Evolutionary conservation across 805 yeast genomes (phyloP).

Genomic region (Starmera amethionina): DNA sequence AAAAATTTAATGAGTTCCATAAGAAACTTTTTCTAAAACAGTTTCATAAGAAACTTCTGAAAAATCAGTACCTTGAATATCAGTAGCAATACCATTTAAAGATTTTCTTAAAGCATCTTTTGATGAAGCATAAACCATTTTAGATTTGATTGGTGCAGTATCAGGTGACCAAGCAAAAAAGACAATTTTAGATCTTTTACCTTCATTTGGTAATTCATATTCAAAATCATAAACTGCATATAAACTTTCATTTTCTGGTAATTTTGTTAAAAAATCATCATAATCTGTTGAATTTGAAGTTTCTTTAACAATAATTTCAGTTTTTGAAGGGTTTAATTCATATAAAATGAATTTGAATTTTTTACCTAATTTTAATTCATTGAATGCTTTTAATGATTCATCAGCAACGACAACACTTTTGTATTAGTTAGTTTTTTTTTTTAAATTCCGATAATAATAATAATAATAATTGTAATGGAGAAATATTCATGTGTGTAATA

Average conservation of each 20-base stretch:
- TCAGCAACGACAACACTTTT: constrained; percentile 74
- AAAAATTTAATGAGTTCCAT: too few species aligned
- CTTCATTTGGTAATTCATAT: constrained; percentile 87
- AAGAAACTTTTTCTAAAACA: constrained; percentile 69
- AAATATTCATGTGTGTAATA: too few species aligned
- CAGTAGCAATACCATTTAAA: constrained; percentile 87
- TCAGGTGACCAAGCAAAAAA: constrained; percentile 95
- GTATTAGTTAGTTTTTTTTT: constrained; percentile 3
- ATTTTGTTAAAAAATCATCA: constrained; percentile 76
- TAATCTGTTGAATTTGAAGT: constrained; percentile 69
- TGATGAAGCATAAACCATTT: constrained; percentile 98
- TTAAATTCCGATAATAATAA: too few species aligned
- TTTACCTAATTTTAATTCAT: constrained; percentile 91
- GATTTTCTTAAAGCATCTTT: constrained; percentile 97
- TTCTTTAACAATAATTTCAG: constrained; percentile 83
- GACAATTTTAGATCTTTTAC: constrained; percentile 75
- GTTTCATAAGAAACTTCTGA: constrained; percentile 94
- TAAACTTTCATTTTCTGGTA: constrained; percentile 94
- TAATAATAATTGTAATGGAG: too few species aligned
- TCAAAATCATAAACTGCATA: constrained; percentile 97
- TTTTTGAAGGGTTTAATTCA: constrained; percentile 73
- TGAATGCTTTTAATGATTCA: constrained; percentile 89
- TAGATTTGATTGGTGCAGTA: constrained; percentile 87
- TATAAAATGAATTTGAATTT: constrained; percentile 77
- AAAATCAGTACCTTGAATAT: constrained; percentile 96